Percentiles rank a stretch among this genome's conserved stretches.
phyloP scores from a whole-genome alignment of 139 green algal genomes.

The Tetradesmus obliquus region DNA sequence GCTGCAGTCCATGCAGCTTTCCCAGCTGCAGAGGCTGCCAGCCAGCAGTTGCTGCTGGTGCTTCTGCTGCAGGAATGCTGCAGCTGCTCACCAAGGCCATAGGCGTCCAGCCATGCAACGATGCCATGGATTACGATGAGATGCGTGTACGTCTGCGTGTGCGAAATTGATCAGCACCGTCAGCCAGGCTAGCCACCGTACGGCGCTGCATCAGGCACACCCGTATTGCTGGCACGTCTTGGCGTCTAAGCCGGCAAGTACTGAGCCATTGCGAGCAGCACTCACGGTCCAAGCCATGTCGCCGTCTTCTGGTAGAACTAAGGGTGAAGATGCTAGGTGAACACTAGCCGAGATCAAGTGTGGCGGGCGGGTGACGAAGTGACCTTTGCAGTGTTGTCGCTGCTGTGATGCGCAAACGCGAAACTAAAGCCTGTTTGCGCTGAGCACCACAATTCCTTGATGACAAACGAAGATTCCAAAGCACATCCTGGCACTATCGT shows the following conservation, averaged over 20 bases:
- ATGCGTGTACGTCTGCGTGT: background rate
- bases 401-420: too few relatives aligned
- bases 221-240: background rate
- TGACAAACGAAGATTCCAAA: too few relatives aligned
- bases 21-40: too few relatives aligned
- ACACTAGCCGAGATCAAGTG: too few relatives aligned
- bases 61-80: background rate
- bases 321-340: background rate
- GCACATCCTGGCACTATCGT: too few relatives aligned
- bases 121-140: slow-evolving; percentile 43
- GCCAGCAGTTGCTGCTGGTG: background rate
- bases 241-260: background rate
- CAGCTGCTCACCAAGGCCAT: slow-evolving; percentile 28
- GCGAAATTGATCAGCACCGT: background rate
- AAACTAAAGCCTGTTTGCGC: too few relatives aligned
- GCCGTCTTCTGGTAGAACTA: too few relatives aligned
- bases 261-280: background rate
- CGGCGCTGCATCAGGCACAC: background rate
- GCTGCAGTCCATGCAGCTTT: too few relatives aligned
- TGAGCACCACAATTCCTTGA: too few relatives aligned
- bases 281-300: background rate
- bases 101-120: slow-evolving; percentile 49
- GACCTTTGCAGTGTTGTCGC: too few relatives aligned
- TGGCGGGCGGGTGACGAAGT: too few relatives aligned
- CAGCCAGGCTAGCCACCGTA: background rate